Evolutionary conservation across 1,284 basidiomycete species (phyloP), one percentile per base, ranked within the genome.

Genomic region (Tylopilus orsonianus): DNA sequence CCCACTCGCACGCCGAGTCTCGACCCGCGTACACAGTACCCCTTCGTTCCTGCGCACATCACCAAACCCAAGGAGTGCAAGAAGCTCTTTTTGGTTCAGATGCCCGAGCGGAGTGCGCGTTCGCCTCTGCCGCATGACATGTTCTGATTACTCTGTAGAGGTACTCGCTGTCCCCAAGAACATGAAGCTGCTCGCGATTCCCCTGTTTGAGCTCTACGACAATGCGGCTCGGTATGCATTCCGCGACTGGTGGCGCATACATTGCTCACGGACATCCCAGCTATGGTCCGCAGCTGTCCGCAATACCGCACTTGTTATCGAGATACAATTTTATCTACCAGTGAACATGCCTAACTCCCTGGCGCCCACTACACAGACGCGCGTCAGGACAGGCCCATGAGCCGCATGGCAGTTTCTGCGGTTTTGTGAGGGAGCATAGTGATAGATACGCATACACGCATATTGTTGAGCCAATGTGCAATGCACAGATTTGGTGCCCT

Each of bases 1-100:
- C 32, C 19, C 36, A 16, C 26, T 14, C 39, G 9, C 16, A 14
- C 20, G 3, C 37, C 27, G 23, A 32, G 27, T 3, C 26, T 40
- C 24, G 44, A 62, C 49, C 8, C 44, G 26, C 43, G 35, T 30
- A 10, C 33, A 22, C 52, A 97, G 95, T 99, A 99, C 65, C 96
- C 96, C 0, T 98, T 97, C 70, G 81, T 95, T 49, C 96, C 96
- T 1, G 92, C 94, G 35, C 96, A 99, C 70, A 90, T 97, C 51
- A 94, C 93, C 36, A 93, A 95, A 66, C 96, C 96, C 8, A 99
- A 98, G 71, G 96, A 99, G 68, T 92, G 92, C 77, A 98, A 97
- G 74, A 97, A 95, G 67, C 78, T 97, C 40, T 98, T 92, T 73
- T 76, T 98, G 37, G 92, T 98, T 6, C 90, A 96, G 61, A 90